Conservation (phyloP, 2,329 filamentous ascomycete genomes). For the Emydomyces testavorans region DNA sequence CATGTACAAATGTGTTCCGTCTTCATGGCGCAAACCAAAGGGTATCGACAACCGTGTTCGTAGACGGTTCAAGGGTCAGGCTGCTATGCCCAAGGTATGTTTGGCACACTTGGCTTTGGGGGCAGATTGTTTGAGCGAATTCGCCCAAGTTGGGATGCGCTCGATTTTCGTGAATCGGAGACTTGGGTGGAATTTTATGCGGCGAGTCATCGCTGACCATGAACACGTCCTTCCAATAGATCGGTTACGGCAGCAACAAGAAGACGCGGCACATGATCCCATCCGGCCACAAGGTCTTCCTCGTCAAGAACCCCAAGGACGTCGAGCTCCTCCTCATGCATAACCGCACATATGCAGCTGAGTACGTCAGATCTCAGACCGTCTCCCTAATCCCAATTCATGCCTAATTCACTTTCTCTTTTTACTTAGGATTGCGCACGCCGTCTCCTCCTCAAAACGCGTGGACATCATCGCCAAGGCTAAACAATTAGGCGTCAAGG, state of each 20-base stretch:
- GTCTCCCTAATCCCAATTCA: slow-evolving; percentile 10
- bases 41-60: slow-evolving; percentile 98
- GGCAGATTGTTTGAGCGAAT: neutral
- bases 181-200: neutral
- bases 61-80: slow-evolving; percentile 91
- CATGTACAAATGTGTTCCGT: slow-evolving; percentile 81
- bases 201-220: neutral
- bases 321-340: slow-evolving; percentile 99
- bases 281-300: slow-evolving; percentile 98
- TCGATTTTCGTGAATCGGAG: neutral
- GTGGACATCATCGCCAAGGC: slow-evolving; percentile 95
- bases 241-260: slow-evolving; percentile 98
- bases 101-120: neutral
- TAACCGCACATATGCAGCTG: slow-evolving; percentile 97
- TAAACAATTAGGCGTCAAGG: slow-evolving; percentile 98
- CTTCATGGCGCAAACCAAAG: slow-evolving; percentile 98
- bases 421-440: slow-evolving; percentile 86
- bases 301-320: slow-evolving; percentile 92
- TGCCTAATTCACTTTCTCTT: slow-evolving; percentile 28
- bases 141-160: neutral
- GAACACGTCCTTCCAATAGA: slow-evolving; percentile 45
- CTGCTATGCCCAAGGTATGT: slow-evolving; percentile 96
- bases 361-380: slow-evolving; percentile 53
- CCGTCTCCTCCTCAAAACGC: slow-evolving; percentile 96
- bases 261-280: slow-evolving; percentile 99